phyloP scores from a whole-genome alignment of 768 basidiomycete genomes.

The Daedaleopsis sinensis region DNA sequence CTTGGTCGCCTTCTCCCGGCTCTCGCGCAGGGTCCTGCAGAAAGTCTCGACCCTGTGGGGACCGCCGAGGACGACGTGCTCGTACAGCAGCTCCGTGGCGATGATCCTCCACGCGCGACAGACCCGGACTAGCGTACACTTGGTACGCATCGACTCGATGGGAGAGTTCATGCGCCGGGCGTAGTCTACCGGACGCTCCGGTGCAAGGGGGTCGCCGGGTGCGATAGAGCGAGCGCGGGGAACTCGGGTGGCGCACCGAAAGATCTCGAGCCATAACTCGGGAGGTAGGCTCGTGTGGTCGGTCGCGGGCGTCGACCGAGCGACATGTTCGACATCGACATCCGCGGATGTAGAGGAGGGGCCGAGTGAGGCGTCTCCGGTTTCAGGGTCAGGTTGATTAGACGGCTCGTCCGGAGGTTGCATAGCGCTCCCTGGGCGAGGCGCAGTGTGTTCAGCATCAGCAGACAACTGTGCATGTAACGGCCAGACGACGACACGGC shows the following conservation, averaged over 20 bases:
- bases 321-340: not conserved
- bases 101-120: constrained; percentile 50
- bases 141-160: constrained; percentile 48
- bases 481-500: not conserved
- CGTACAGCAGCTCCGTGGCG: constrained; percentile 47
- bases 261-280: constrained; percentile 60
- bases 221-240: constrained; percentile 45
- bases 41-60: constrained; percentile 43
- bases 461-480: not conserved
- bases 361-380: not conserved
- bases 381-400: not conserved
- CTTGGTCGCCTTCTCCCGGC: constrained; percentile 6
- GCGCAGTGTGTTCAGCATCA: constrained; percentile 4
- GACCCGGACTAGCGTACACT: constrained; percentile 51
- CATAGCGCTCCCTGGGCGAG: constrained; percentile 5
- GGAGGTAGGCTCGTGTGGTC: constrained; percentile 31
- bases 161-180: constrained; percentile 52
- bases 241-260: constrained; percentile 55
- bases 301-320: not conserved
- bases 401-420: constrained; percentile 3
- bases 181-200: constrained; percentile 43
- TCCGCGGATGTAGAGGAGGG: not conserved
- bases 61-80: constrained; percentile 49
- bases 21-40: constrained; percentile 38
- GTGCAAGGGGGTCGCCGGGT: constrained; percentile 49